A percentile compares a stretch with the other conserved stretches of the same genome.
These are phyloP conservation scores for Metschnikowia picachoensis DNA, from an alignment of 805 yeast genomes.

Conservation along the genomic window DNA sequence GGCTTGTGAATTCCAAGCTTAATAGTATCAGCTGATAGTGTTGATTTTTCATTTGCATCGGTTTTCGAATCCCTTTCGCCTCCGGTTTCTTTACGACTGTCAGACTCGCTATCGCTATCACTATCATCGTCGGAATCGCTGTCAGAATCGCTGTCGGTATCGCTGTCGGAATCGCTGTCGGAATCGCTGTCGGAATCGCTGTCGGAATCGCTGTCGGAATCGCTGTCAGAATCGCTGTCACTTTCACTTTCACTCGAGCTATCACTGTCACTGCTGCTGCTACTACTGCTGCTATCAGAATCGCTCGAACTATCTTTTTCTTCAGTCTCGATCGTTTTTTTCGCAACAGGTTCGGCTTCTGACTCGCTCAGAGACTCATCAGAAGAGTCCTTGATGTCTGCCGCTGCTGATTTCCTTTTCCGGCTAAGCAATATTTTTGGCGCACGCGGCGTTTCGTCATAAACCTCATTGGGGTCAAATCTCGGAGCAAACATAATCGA, in stretches of 20 bases:
- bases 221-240: conserved; percentile 7
- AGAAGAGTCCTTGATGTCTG: conserved; percentile 5
- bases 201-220: too few species aligned
- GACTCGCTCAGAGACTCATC: conserved; percentile 9
- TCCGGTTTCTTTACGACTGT: background rate
- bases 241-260: background rate
- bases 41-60: background rate
- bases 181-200: conserved; percentile 7
- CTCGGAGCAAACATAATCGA: conserved; percentile 58
- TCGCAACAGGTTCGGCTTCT: background rate
- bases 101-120: conserved; percentile 8
- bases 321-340: background rate
- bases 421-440: conserved; percentile 12
- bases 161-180: too few species aligned
- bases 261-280: conserved; percentile 16
- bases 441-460: conserved; percentile 12
- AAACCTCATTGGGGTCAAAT: conserved; percentile 47
- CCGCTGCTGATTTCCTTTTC: conserved; percentile 17
- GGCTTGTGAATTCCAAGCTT: background rate
- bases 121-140: conserved; percentile 10
- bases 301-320: conserved; percentile 13
- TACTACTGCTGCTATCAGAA: background rate
- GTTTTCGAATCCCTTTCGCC: background rate
- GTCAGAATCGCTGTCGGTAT: conserved; percentile 7
- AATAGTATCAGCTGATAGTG: background rate